Base-by-base conservation (phyloP, 1,139 yeast genomes). In the Kurtzmaniella quercitrusa region DNA sequence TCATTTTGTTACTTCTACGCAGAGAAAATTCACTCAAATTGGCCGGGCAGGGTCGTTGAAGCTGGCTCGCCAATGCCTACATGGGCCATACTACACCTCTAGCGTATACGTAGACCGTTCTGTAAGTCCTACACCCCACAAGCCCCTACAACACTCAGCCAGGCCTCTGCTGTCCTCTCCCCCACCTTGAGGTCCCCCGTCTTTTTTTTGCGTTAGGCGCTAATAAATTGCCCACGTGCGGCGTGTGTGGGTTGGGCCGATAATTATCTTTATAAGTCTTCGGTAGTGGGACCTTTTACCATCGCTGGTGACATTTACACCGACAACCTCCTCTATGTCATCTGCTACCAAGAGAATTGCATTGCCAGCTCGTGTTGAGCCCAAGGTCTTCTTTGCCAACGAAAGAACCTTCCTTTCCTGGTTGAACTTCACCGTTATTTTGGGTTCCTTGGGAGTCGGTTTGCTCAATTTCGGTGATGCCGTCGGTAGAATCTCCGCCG, bases 401-500 rank as follows among this genome's bases (percentile, higher is more conserved):
- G 99, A 93, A 70, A 88, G 99, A 76, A 93, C 98, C 1, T 93
- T 93, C 62, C 78, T 93, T 50, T 91, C 98, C 40, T 93, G 99
- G 99, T 79, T 93, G 58, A 94, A 93, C 68, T 93, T 94, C 75
- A 93, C 99, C 21, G 98, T 93, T 49, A 89, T 94, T 58, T 77
- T 94, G 50, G 98, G 99, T 27, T 95, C 98, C 40, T 77, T 93
- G 48, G 98, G 98, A 48, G 91, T 93, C 47, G 99, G 98, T 45
- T 75, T 93, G 57, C 79, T 93, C 56, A 93, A 93, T 71, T 93
- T 93, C 63, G 98, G 99, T 65, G 99, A 93, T 69, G 79, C 81
- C 48, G 79, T 91, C 42, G 98, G 98, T 50, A 80, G 95, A 59
- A 81, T 93, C 49, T 84, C 95, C 52, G 98, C 99, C 42, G 95